These are phyloP conservation scores for Chloropicon primus DNA, from an alignment of 139 green algal species.

Conservation along the genomic window DNA sequence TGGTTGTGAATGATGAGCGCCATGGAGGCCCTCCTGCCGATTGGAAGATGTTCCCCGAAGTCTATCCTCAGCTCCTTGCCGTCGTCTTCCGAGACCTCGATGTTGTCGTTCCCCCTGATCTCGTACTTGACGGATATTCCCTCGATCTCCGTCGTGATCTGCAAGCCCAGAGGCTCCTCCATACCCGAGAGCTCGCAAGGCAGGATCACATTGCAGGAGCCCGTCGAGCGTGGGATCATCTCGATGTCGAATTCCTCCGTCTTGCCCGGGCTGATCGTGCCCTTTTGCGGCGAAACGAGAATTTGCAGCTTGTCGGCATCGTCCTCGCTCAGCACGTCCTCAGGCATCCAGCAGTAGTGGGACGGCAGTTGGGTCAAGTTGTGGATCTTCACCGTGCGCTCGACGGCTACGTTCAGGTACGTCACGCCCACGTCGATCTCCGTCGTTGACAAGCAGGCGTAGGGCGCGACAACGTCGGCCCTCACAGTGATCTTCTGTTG, in stretches of 20 bases:
- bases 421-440: constrained; percentile 1
- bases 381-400: background rate
- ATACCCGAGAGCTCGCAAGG: constrained; percentile 8
- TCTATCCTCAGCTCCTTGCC: background rate
- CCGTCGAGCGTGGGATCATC: background rate
- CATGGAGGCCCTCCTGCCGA: constrained; percentile 2
- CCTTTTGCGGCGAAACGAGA: background rate
- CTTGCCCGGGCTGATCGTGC: constrained; percentile 4
- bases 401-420: constrained; percentile 2
- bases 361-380: constrained; percentile 16
- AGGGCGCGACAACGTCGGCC: constrained; percentile 2
- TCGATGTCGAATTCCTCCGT: background rate
- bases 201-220: background rate
- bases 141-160: constrained; percentile 4
- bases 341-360: constrained; percentile 1
- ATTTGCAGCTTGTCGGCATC: background rate
- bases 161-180: constrained; percentile 7
- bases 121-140: constrained; percentile 8
- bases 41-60: background rate
- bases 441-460: background rate
- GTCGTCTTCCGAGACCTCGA: background rate
- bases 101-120: background rate
- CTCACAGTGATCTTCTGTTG: background rate
- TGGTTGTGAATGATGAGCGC: constrained; percentile 4
- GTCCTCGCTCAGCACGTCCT: background rate